Evolutionary conservation across 1,284 basidiomycete species (phyloP).

Genomic region (Melampsora americana): DNA sequence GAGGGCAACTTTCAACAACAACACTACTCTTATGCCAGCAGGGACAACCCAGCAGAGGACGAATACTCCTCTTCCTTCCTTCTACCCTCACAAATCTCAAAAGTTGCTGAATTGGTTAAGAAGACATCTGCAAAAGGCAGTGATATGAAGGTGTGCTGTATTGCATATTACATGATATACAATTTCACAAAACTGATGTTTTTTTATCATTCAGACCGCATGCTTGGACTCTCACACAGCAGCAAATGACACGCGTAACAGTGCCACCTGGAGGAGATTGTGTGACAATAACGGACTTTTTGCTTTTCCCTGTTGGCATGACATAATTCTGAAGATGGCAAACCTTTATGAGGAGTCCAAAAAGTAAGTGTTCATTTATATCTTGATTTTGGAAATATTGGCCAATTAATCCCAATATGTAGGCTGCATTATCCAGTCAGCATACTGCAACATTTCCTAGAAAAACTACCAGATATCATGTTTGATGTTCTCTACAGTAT

Average conservation of each 20-base stretch:
- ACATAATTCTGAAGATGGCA: background rate
- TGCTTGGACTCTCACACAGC: constrained; percentile 24
- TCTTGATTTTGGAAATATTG: background rate
- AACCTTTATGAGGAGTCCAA: background rate
- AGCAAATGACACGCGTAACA: constrained; percentile 2
- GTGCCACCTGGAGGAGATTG: constrained; percentile 6
- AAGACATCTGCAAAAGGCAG: background rate
- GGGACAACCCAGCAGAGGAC: background rate
- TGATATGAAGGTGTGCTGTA: background rate
- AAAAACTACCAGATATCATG: background rate
- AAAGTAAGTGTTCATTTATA: background rate
- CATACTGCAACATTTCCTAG: background rate
- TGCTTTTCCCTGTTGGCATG: constrained; percentile 4
- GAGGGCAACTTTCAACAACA: background rate
- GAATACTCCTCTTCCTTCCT: background rate
- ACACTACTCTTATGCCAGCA: background rate
- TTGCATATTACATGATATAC: background rate
- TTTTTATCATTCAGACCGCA: background rate
- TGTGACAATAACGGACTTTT: constrained; percentile 17
- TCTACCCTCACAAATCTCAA: background rate
- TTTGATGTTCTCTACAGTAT: too few species aligned
- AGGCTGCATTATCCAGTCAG: constrained; percentile 24
- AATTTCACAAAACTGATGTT: background rate
- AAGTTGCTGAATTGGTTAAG: background rate
- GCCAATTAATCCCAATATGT: background rate